Conservation (phyloP, 345 rosid species). For the Carallia brachiata region DNA sequence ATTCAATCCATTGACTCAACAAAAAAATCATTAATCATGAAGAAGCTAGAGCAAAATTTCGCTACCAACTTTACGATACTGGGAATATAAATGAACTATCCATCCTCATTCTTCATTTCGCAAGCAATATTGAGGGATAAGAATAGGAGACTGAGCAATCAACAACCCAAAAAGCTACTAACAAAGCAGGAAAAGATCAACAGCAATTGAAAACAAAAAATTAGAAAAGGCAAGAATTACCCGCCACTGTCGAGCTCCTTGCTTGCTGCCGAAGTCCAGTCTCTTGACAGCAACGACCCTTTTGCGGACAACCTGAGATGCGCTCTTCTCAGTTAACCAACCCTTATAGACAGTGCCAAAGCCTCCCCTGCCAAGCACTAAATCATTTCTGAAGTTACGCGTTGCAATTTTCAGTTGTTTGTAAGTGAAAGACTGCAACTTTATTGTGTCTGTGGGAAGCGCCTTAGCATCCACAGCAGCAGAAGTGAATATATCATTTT, state of each 20-base stretch:
- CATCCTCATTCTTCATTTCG: too few species aligned
- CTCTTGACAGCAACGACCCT: background rate
- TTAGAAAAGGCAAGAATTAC: background rate
- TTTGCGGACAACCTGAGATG: background rate
- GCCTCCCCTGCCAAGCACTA: constrained; percentile 1
- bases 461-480: background rate
- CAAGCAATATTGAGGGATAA: too few species aligned
- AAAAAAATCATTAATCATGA: too few species aligned
- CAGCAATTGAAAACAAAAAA: background rate
- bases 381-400: background rate
- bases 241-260: background rate
- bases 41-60: too few species aligned
- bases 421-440: background rate
- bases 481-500: background rate
- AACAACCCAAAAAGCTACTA: too few species aligned
- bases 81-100: too few species aligned
- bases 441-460: background rate
- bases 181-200: too few species aligned
- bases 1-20: too few species aligned
- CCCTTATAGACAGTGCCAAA: constrained; percentile 2
- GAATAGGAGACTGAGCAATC: too few species aligned
- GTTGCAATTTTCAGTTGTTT: background rate
- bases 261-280: background rate
- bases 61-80: too few species aligned
- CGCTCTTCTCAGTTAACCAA: background rate